These are phyloP conservation scores for Botrytis cinerea DNA, from an alignment of 2,329 filamentous ascomycete genomes.

Conservation along the genomic window DNA sequence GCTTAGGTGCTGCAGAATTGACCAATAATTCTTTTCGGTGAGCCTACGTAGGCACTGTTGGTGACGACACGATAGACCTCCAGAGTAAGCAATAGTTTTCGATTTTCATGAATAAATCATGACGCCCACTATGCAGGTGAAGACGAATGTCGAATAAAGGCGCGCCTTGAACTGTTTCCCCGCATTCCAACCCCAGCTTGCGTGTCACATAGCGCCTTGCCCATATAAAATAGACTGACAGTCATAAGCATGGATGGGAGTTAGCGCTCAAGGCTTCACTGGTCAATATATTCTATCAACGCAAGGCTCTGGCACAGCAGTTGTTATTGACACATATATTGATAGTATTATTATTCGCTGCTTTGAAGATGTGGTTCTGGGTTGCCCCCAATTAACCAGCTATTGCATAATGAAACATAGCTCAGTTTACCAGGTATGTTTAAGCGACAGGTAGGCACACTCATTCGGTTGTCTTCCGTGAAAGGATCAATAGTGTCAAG, in stretches of 20 bases:
- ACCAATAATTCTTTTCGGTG: neutral
- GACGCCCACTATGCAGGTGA: neutral
- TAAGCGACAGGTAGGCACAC: constrained; percentile 15
- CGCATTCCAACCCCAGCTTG: constrained; percentile 24
- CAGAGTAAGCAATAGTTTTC: neutral
- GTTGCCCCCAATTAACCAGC: neutral
- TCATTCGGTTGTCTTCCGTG: constrained; percentile 10
- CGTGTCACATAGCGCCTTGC: constrained; percentile 15
- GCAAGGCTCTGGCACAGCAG: constrained; percentile 13
- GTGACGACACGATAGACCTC: neutral
- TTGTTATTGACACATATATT: constrained; percentile 10
- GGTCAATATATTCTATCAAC: neutral
- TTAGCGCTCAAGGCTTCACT: constrained; percentile 12
- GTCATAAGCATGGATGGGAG: constrained; percentile 14
- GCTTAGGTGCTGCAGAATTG: neutral
- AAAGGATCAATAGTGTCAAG: neutral
- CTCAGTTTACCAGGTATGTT: constrained; percentile 16
- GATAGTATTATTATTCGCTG: neutral
- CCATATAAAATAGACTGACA: constrained; percentile 2
- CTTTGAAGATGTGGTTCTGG: constrained; percentile 11
- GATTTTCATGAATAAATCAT: neutral
- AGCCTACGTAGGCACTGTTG: neutral
- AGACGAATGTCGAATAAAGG: neutral
- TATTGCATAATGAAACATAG: constrained; percentile 1
- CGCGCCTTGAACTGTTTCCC: constrained; percentile 9